These are phyloP conservation scores for Coniferiporia weirii DNA, from an alignment of 1,284 basidiomycete genomes.

Conservation along the genomic window DNA sequence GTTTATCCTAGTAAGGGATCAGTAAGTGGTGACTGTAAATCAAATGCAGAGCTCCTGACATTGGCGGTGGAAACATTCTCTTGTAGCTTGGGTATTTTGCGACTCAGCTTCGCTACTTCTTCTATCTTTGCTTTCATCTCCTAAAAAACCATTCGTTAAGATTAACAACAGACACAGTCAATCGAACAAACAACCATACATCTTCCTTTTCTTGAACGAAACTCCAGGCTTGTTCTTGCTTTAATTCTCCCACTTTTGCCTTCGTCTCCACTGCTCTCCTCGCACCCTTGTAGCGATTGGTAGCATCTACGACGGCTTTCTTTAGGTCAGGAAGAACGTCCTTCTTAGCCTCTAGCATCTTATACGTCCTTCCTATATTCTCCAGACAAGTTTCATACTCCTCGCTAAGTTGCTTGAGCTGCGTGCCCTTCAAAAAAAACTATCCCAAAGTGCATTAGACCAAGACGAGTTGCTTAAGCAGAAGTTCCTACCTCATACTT, in stretches of 20 bases:
- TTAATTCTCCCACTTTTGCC: constrained; percentile 61
- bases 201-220: constrained; percentile 73
- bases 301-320: constrained; percentile 53
- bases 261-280: constrained; percentile 68
- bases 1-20: constrained; percentile 28
- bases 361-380: constrained; percentile 64
- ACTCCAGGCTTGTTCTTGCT: constrained; percentile 86
- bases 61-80: constrained; percentile 40
- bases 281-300: constrained; percentile 64
- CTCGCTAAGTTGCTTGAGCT: constrained; percentile 81
- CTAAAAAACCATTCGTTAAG: constrained; percentile 24
- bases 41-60: constrained; percentile 32
- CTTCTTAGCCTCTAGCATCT: constrained; percentile 61
- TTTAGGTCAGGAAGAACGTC: constrained; percentile 73
- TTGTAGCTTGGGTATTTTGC: constrained; percentile 48
- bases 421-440: constrained; percentile 95
- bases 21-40: background rate
- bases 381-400: constrained; percentile 79
- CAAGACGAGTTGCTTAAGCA: background rate
- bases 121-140: constrained; percentile 50
- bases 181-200: constrained; percentile 32
- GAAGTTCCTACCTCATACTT: constrained; percentile 76
- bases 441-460: constrained; percentile 28
- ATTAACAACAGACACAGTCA: background rate
- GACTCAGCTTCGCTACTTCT: constrained; percentile 43